Conservation (phyloP, 768 basidiomycete genomes). For the Xanthoconium stramineum region DNA sequence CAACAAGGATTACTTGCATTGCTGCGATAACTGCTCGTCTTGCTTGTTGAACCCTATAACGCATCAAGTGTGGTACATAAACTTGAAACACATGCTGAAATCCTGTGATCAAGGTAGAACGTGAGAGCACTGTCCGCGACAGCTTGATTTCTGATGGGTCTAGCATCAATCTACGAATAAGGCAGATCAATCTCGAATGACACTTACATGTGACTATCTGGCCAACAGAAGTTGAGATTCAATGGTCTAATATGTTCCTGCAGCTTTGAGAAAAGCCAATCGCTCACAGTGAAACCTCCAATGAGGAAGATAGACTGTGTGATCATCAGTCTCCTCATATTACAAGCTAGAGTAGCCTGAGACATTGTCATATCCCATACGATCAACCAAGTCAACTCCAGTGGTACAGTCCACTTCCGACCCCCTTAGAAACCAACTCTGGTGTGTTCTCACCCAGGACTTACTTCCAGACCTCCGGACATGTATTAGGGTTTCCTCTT, state of each 20-base stretch:
- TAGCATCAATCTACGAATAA: neutral
- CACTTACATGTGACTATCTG: conserved; percentile 48
- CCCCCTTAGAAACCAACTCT: too few species aligned
- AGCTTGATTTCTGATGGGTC: conserved; percentile 38
- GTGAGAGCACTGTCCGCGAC: conserved; percentile 45
- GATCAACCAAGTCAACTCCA: too few species aligned
- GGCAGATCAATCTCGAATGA: conserved; percentile 2
- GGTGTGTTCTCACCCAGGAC: too few species aligned
- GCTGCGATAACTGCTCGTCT: conserved; percentile 31
- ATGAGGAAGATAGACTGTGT: conserved; percentile 37
- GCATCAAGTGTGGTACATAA: conserved; percentile 38
- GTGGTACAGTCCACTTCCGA: too few species aligned
- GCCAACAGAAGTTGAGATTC: conserved; percentile 42
- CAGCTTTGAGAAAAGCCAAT: conserved; percentile 39
- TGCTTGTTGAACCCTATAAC: conserved; percentile 28
- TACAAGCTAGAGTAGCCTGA: too few species aligned
- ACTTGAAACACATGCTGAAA: conserved; percentile 38
- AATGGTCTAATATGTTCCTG: conserved; percentile 30
- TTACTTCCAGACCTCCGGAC: too few species aligned
- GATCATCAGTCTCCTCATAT: too few species aligned
- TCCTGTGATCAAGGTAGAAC: conserved; percentile 42
- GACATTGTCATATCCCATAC: too few species aligned
- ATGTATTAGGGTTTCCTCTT: too few species aligned
- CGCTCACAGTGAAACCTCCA: conserved; percentile 43
- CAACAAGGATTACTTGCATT: conserved; percentile 23